A percentile compares a stretch with the other conserved stretches of the same genome.
phyloP scores from a whole-genome alignment of 1,139 yeast genomes.

The Spathaspora sp. region DNA sequence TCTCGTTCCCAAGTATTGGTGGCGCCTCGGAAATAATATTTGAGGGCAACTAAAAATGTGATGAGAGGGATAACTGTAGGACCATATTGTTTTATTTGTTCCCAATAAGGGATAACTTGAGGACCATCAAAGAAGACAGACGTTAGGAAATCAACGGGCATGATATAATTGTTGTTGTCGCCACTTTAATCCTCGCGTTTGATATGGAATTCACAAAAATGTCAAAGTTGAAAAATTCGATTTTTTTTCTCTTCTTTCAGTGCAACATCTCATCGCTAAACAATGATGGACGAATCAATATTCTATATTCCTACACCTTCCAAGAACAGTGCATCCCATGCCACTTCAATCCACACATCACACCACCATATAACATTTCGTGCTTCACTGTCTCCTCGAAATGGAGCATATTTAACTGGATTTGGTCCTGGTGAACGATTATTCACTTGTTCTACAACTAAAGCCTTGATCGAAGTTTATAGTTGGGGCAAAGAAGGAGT shows the following conservation, averaged over 20 bases:
- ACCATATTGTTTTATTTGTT: slow-evolving; percentile 49
- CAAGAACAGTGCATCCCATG: slow-evolving; percentile 48
- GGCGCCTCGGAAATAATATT: slow-evolving; percentile 76
- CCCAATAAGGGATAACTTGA: slow-evolving; percentile 67
- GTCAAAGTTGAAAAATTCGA: neutral
- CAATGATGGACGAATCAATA: slow-evolving; percentile 58
- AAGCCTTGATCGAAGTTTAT: slow-evolving; percentile 76
- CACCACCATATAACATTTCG: slow-evolving; percentile 52
- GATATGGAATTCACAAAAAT: neutral
- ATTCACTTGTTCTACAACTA: slow-evolving; percentile 63
- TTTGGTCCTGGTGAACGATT: slow-evolving; percentile 46
- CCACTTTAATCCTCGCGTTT: neutral
- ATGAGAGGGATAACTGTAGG: slow-evolving; percentile 48
- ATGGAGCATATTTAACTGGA: slow-evolving; percentile 49
- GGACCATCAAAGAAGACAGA: slow-evolving; percentile 70
- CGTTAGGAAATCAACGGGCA: slow-evolving; percentile 84
- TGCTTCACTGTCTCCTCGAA: slow-evolving; percentile 49
- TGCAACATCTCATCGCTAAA: slow-evolving; percentile 9
- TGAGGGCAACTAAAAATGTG: slow-evolving; percentile 41
- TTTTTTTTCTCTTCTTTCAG: slow-evolving; percentile 1
- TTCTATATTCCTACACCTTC: slow-evolving; percentile 51
- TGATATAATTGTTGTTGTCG: slow-evolving; percentile 19
- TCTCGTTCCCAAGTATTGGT: slow-evolving; percentile 88
- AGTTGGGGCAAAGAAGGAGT: slow-evolving; percentile 76
- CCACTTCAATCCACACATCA: slow-evolving; percentile 51